Evolutionary conservation across 345 rosid genomes (phyloP).

Genomic region (Crucihimalaya himalaica): DNA sequence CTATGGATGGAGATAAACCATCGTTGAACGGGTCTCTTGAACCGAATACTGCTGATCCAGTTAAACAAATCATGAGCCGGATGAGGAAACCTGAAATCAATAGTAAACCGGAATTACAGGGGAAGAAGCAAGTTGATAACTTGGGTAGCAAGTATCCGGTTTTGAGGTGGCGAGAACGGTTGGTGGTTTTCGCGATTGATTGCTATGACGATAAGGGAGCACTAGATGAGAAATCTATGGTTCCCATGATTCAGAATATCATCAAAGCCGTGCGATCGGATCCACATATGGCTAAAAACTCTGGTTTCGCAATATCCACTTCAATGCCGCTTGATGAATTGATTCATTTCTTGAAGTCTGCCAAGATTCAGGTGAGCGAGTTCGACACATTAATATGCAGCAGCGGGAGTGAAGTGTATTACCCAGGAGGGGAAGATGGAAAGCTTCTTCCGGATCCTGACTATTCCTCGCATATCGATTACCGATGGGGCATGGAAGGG

Average conservation of each 20-base stretch:
- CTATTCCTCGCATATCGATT: constrained; percentile 82
- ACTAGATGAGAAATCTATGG: constrained; percentile 61
- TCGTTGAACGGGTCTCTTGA: constrained; percentile 63
- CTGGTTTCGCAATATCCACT: constrained; percentile 83
- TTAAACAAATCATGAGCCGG: constrained; percentile 70
- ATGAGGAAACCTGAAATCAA: constrained; percentile 57
- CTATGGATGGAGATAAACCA: constrained; percentile 83
- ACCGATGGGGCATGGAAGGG: constrained; percentile 90
- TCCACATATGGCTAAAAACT: constrained; percentile 54
- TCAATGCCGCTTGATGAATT: constrained; percentile 79
- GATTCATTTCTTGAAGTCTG: constrained; percentile 55
- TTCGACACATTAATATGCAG: constrained; percentile 91
- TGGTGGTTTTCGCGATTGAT: constrained; percentile 77
- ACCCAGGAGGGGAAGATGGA: constrained; percentile 75
- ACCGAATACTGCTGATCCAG: constrained; percentile 55
- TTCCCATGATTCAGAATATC: constrained; percentile 57
- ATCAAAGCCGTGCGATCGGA: constrained; percentile 68
- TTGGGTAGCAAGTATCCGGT: constrained; percentile 68
- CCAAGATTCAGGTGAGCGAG: constrained; percentile 66
- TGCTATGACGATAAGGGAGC: constrained; percentile 67
- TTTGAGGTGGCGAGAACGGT: constrained; percentile 69
- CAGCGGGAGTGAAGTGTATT: constrained; percentile 91
- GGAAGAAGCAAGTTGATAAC: constrained; percentile 52
- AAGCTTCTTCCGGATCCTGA: constrained; percentile 82
- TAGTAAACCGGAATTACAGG: constrained; percentile 46